These are phyloP conservation scores for Whalleya microplaca DNA, from an alignment of 2,329 filamentous ascomycete genomes.

Conservation along the genomic window DNA sequence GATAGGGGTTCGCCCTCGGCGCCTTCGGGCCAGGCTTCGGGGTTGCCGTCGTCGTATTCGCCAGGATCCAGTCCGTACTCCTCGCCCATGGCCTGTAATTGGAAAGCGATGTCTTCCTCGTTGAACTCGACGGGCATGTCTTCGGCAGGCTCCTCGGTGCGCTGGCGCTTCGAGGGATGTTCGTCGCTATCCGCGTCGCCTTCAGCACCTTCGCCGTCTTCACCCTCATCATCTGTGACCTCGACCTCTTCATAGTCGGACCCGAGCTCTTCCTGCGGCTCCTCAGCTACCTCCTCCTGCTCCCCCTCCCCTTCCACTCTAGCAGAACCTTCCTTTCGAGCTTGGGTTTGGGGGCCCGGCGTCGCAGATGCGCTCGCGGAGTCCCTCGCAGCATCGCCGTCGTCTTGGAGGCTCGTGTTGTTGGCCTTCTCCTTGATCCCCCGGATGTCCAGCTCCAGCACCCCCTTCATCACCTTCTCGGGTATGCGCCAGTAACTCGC, in stretches of 20 bases:
- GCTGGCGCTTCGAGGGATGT: slow-evolving; percentile 52
- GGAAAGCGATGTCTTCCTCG: slow-evolving; percentile 92
- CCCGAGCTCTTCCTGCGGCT: slow-evolving; percentile 56
- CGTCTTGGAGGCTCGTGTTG: slow-evolving; percentile 22
- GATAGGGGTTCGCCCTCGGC: slow-evolving; percentile 72
- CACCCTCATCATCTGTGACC: slow-evolving; percentile 60
- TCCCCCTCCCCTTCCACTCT: slow-evolving; percentile 45
- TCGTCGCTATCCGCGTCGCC: slow-evolving; percentile 55
- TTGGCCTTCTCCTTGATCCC: slow-evolving; percentile 63
- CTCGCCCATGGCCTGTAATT: slow-evolving; percentile 85
- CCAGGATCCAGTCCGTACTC: slow-evolving; percentile 80
- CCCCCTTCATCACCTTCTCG: slow-evolving; percentile 79
- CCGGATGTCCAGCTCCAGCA: slow-evolving; percentile 73
- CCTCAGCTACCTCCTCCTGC: slow-evolving; percentile 53
- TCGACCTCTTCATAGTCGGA: slow-evolving; percentile 81
- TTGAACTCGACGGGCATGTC: slow-evolving; percentile 75
- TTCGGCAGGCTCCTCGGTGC: slow-evolving; percentile 44
- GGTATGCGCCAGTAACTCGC: slow-evolving; percentile 96
- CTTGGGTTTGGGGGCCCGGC: background rate
- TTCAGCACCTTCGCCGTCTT: slow-evolving; percentile 54
- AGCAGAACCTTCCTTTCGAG: slow-evolving; percentile 32
- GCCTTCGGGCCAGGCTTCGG: slow-evolving; percentile 69
- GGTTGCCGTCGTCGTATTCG: slow-evolving; percentile 71
- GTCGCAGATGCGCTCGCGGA: background rate
- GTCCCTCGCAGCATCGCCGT: slow-evolving; percentile 15